Evolutionary conservation across 1,139 yeast genomes (phyloP), one percentile per base, ranked within the genome.

Genomic region (Yamadazyma kanchanaburiensis): DNA sequence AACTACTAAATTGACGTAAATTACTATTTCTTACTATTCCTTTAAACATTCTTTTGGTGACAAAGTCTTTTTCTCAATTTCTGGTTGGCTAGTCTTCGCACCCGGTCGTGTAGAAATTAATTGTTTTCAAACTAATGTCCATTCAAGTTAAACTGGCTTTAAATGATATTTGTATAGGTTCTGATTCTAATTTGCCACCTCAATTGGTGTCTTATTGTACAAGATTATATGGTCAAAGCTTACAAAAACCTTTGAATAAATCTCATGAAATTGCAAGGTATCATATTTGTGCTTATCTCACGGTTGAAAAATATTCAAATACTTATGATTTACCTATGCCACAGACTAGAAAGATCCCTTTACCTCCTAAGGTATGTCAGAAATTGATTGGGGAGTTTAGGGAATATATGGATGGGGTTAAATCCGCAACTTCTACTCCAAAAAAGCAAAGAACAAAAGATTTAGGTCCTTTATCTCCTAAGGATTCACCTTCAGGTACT

Each of bases 231-330:
- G 70, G 66, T 35, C 51, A 74, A 3, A 74, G 82, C 21, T 57
- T 77, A 12, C 70, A 63, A 32, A 68, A 71, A 18, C 53, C 70
- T 5, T 63, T 75, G 24, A 60, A 66, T 5, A 67, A 69, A 19
- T 63, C 64, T 22, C 71, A 75, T 30, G 88, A 81, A 40, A 60
- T 72, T 2, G 86, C 84, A 1, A 58, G 89, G 26, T 70, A 70
- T 37, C 88, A 81, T 46, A 51, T 82, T 11, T 77, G 86, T 51
- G 83, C 86, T 2, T 74, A 61, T 38, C 51, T 80, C 18, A 79
- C 84, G 0, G 69, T 71, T 9, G 80, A 77, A 36, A 64, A 64
- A 40, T 66, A 73, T 28, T 58, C 58, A 14, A 55, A 59, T n/a
- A 53, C 53, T 22, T 56, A 70, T 21, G 51, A 61, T 10, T 54